Conservation (phyloP, 257 asterid species). For the Voacanga thouarsii region DNA sequence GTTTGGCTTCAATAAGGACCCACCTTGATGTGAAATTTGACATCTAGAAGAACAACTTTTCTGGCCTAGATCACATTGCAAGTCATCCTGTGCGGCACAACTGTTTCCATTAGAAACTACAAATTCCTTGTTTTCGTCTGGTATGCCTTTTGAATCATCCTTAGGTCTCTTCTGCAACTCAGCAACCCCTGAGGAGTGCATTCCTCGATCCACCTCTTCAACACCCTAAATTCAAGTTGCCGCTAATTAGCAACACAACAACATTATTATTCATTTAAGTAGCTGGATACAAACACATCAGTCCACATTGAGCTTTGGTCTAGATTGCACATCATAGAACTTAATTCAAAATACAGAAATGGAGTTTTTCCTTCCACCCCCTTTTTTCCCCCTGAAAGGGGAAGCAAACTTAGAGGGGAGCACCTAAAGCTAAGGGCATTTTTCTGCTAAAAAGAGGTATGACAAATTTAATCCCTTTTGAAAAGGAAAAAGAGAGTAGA, state of each 20-base stretch:
- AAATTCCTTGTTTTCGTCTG: slow-evolving; percentile 7
- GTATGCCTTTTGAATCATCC: slow-evolving; percentile 9
- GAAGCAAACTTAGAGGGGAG: neutral
- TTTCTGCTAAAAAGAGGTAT: neutral
- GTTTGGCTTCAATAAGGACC: slow-evolving; percentile 17
- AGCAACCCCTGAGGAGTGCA: neutral
- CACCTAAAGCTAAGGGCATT: neutral
- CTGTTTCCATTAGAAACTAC: slow-evolving; percentile 3
- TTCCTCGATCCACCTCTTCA: slow-evolving; percentile 17
- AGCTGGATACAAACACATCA: neutral
- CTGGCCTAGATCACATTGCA: slow-evolving; percentile 11
- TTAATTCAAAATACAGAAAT: no score
- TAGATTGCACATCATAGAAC: neutral
- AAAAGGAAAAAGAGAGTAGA: neutral
- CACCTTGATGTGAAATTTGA: slow-evolving; percentile 14
- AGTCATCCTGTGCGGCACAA: slow-evolving; percentile 14
- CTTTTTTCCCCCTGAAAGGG: neutral
- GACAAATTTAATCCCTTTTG: neutral
- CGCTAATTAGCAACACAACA: neutral
- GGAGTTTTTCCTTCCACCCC: neutral
- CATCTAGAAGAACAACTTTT: slow-evolving; percentile 1
- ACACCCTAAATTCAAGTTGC: slow-evolving; percentile 32
- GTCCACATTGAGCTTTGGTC: neutral
- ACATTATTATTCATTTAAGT: neutral
- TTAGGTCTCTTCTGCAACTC: slow-evolving; percentile 18